Evolutionary conservation across 495 filamentous ascomycete genomes (phyloP).

Genomic region (Amorphotheca resinae): DNA sequence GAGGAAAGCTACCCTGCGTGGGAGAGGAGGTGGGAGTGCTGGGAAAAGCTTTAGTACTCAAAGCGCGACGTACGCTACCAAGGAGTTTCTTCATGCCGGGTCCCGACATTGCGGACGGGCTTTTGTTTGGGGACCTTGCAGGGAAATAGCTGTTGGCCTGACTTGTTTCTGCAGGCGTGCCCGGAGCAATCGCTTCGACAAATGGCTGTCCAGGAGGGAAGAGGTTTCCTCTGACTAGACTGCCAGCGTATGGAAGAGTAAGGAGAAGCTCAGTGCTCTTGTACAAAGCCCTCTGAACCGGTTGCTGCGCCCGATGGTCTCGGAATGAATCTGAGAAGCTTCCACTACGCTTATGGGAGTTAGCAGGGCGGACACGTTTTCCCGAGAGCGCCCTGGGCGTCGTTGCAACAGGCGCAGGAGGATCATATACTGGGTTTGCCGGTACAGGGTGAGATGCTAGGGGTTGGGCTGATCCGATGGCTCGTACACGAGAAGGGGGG

Average conservation of each 20-base stretch:
- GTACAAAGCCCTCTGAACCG: constrained; percentile 33
- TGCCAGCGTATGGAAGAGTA: constrained; percentile 60
- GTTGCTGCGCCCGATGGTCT: constrained; percentile 48
- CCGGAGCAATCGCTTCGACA: constrained; percentile 56
- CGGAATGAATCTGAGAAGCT: constrained; percentile 75
- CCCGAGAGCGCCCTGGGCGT: constrained; percentile 40
- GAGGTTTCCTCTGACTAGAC: constrained; percentile 71
- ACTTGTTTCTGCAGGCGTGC: constrained; percentile 33
- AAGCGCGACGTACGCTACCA: constrained; percentile 75
- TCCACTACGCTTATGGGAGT: constrained; percentile 36
- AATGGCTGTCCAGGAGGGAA: constrained; percentile 65
- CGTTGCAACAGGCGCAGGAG: constrained; percentile 26
- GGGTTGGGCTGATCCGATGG: constrained; percentile 26
- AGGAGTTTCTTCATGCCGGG: constrained; percentile 73
- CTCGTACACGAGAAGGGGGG: constrained; percentile 53
- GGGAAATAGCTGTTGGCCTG: constrained; percentile 39
- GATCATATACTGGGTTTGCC: constrained; percentile 32
- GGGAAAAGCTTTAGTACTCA: constrained; percentile 51
- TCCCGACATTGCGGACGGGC: constrained; percentile 35
- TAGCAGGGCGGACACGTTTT: constrained; percentile 34
- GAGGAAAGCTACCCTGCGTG: constrained; percentile 30
- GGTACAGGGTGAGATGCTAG: constrained; percentile 48
- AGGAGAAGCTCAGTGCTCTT: constrained; percentile 45
- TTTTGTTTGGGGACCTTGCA: constrained; percentile 25
- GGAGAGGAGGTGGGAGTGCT: constrained; percentile 23